Percentiles rank a stretch among this genome's conserved stretches.
Conservation (phyloP, 768 basidiomycete genomes). For the Pulveroboletus ravenelii region DNA sequence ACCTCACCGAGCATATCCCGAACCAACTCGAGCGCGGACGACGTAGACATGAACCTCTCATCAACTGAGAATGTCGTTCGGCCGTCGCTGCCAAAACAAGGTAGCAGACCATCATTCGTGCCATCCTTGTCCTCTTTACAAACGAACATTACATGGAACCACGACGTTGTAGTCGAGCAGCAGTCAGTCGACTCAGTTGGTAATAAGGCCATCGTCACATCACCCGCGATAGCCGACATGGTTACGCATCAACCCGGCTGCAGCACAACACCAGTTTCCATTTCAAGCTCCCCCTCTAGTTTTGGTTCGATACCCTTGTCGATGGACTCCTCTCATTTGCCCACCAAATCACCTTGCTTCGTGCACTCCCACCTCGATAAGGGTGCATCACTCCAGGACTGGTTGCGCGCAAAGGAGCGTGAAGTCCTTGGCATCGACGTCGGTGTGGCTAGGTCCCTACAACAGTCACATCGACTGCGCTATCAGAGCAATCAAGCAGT, state of each 20-base stretch:
- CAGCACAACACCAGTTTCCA: slow-evolving; percentile 15
- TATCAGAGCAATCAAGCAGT: slow-evolving; percentile 4
- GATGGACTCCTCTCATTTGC: slow-evolving; percentile 23
- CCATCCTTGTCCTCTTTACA: slow-evolving; percentile 26
- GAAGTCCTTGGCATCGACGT: slow-evolving; percentile 34
- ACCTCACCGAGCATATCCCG: slow-evolving; percentile 34
- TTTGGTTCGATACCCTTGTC: slow-evolving; percentile 22
- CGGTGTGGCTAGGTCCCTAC: slow-evolving; percentile 48
- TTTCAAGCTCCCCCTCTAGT: slow-evolving; percentile 29
- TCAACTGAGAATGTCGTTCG: slow-evolving; percentile 22
- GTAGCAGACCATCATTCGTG: slow-evolving; percentile 28
- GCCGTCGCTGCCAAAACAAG: slow-evolving; percentile 37
- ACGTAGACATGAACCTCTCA: slow-evolving; percentile 8
- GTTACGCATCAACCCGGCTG: slow-evolving; percentile 14
- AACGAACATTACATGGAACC: slow-evolving; percentile 32
- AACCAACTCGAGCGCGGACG: slow-evolving; percentile 12
- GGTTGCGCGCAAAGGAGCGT: slow-evolving; percentile 45
- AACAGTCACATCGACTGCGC: slow-evolving; percentile 21
- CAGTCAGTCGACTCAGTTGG: slow-evolving; percentile 20
- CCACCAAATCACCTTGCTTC: slow-evolving; percentile 73
- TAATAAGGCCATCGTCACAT: slow-evolving; percentile 17
- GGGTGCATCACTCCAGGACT: slow-evolving; percentile 71
- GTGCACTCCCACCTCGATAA: slow-evolving; percentile 90
- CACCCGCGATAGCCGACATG: slow-evolving; percentile 17
- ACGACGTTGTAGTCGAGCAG: slow-evolving; percentile 34